Evolutionary conservation across 2,329 filamentous ascomycete genomes (phyloP).

Genomic region (Zasmidium citrigriseum): DNA sequence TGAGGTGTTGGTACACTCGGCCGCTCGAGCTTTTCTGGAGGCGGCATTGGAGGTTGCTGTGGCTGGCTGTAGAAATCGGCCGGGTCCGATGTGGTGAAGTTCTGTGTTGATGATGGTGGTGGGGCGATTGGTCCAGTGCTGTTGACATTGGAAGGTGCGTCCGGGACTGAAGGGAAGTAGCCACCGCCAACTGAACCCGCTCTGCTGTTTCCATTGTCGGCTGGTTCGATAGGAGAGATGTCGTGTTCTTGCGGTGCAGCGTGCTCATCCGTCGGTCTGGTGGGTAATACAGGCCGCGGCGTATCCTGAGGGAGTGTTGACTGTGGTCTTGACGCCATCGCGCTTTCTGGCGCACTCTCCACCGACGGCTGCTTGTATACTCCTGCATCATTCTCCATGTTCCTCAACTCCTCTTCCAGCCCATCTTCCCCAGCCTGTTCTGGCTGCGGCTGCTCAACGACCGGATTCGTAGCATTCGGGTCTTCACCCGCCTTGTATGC

Average conservation of each 20-base stretch:
- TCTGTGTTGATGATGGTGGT: conserved; percentile 9
- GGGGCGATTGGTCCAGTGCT: conserved; percentile 5
- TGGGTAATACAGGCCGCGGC: conserved; percentile 47
- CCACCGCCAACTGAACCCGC: conserved; percentile 56
- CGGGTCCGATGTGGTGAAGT: conserved; percentile 14
- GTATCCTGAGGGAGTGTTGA: conserved; percentile 25
- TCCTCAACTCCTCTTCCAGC: conserved; percentile 30
- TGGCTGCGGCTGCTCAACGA: conserved; percentile 49
- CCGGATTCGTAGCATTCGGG: conserved; percentile 87
- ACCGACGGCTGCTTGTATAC: conserved; percentile 53
- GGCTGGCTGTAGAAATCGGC: conserved; percentile 24
- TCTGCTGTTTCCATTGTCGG: conserved; percentile 32
- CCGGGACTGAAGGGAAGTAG: conserved; percentile 59
- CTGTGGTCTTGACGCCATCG: conserved; percentile 42
- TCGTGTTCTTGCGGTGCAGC: conserved; percentile 33
- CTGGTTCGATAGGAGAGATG: conserved; percentile 56
- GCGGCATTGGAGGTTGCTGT: conserved; percentile 10
- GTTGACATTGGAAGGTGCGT: conserved; percentile 33
- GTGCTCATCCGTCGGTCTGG: neutral
- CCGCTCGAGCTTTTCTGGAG: conserved; percentile 10
- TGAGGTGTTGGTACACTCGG: conserved; percentile 16
- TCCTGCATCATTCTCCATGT: conserved; percentile 26
- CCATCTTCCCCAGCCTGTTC: conserved; percentile 22
- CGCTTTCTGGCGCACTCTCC: conserved; percentile 62
- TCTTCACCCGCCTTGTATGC: conserved; percentile 89